A percentile compares a stretch with the other conserved stretches of the same genome.
Evolutionary conservation across 768 basidiomycete species (phyloP).

Genomic region (Mycena metata): DNA sequence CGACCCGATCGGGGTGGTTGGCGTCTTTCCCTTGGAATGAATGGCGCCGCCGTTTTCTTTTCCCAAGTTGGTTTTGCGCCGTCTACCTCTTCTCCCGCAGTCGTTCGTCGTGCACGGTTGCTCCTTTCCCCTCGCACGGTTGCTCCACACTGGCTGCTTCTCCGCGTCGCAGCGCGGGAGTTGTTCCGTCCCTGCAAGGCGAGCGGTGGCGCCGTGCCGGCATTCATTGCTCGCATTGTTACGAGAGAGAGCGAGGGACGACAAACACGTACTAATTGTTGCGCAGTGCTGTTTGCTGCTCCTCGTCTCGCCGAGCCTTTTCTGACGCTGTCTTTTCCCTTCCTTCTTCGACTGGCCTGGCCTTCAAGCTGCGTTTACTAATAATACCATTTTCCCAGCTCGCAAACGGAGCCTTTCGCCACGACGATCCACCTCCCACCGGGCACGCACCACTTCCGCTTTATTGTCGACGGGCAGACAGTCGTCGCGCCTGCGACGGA

Average conservation of each 20-base stretch:
- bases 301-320: too few relatives aligned
- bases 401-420: slow-evolving; percentile 30
- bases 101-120: too few relatives aligned
- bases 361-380: slow-evolving; percentile 14
- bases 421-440: slow-evolving; percentile 73
- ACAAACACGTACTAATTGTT: slow-evolving; percentile 26
- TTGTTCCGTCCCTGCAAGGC: neutral
- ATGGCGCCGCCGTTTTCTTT: too few relatives aligned
- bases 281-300: neutral
- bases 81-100: too few relatives aligned
- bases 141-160: too few relatives aligned
- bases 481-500: slow-evolving; percentile 73
- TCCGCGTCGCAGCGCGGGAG: too few relatives aligned
- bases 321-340: neutral
- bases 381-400: slow-evolving; percentile 8
- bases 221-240: slow-evolving; percentile 10
- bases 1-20: too few relatives aligned
- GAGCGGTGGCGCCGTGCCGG: slow-evolving; percentile 4
- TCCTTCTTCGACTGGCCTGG: neutral
- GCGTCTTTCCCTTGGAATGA: too few relatives aligned
- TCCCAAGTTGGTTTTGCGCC: too few relatives aligned
- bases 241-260: neutral
- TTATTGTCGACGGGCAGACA: slow-evolving; percentile 93
- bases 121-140: too few relatives aligned
- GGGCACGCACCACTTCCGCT: slow-evolving; percentile 94